Conservation (phyloP, 1,284 basidiomycete species). For the Ustilago vetiveriae region DNA sequence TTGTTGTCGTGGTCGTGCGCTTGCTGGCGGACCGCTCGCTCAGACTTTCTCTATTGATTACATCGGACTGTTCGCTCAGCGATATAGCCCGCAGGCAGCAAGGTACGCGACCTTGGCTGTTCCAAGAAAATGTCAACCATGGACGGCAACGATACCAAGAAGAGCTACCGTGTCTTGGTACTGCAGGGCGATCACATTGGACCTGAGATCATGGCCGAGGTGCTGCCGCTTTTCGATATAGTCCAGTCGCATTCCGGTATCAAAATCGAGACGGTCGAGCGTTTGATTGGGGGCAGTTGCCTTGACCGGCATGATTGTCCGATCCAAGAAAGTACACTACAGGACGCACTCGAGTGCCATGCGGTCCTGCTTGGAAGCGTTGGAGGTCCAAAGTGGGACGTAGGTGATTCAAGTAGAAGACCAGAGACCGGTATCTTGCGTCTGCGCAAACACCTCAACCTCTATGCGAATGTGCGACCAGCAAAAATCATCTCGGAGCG, state of each 20-base stretch:
- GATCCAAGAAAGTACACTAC: constrained; percentile 73
- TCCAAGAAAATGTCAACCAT: constrained; percentile 15
- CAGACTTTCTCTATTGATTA: no score
- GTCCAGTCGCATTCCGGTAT: constrained; percentile 76
- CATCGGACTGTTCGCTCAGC: no score
- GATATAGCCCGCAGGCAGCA: not conserved
- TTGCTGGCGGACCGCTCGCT: no score
- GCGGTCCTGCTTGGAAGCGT: constrained; percentile 77
- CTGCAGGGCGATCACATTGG: constrained; percentile 97
- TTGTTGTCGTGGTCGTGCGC: no score
- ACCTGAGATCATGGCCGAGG: constrained; percentile 88
- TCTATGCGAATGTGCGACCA: constrained; percentile 97
- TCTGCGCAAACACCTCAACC: constrained; percentile 87
- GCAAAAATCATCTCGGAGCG: constrained; percentile 91
- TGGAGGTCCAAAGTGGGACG: constrained; percentile 97
- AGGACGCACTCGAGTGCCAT: constrained; percentile 76
- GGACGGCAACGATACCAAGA: not conserved
- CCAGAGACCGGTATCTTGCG: constrained; percentile 90
- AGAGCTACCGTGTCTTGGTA: constrained; percentile 76
- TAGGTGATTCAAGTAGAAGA: constrained; percentile 77
- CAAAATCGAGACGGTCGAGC: constrained; percentile 70
- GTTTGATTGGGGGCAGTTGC: constrained; percentile 28
- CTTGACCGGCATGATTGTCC: constrained; percentile 41
- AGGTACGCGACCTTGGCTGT: not conserved
- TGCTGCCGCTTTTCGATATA: constrained; percentile 81